Evolutionary conservation across 352 stramenopile genomes (phyloP).

Genomic region (Phytophthora litchii): DNA sequence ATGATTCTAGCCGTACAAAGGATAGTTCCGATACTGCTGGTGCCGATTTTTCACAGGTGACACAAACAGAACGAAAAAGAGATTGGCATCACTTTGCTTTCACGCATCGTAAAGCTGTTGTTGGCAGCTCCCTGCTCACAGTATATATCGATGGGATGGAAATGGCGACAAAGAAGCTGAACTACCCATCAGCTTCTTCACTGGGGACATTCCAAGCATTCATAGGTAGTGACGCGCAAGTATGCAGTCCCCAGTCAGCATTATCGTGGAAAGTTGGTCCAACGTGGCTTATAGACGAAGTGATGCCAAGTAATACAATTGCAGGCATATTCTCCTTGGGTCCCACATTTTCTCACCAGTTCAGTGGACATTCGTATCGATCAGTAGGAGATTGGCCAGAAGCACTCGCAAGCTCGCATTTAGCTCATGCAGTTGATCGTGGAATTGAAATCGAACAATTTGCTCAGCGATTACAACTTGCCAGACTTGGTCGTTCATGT

Average conservation of each 20-base stretch:
- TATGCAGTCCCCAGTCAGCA: conserved; percentile 68
- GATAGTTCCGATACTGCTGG: not conserved
- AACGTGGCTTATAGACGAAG: conserved; percentile 70
- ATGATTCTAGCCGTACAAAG: not conserved
- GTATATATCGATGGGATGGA: conserved; percentile 79
- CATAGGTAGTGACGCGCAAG: conserved; percentile 75
- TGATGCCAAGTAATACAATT: conserved; percentile 47
- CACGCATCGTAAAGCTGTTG: conserved; percentile 69
- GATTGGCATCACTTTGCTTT: conserved; percentile 83
- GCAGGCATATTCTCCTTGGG: conserved; percentile 73
- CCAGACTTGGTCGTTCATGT: conserved; percentile 49
- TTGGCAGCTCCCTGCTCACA: conserved; percentile 75
- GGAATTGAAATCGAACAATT: conserved; percentile 59
- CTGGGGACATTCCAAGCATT: conserved; percentile 63
- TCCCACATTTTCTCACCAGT: conserved; percentile 60
- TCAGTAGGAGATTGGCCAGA: conserved; percentile 76
- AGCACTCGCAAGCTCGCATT: conserved; percentile 56
- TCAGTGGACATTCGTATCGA: conserved; percentile 71
- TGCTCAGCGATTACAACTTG: conserved; percentile 53
- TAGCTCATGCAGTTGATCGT: conserved; percentile 61
- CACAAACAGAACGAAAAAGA: conserved; percentile 32
- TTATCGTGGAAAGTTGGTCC: conserved; percentile 69
- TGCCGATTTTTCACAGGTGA: conserved; percentile 1
- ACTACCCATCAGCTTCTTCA: conserved; percentile 59
- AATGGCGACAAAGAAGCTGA: conserved; percentile 76